Evolutionary conservation across 2,329 filamentous ascomycete species (phyloP), one percentile per base, ranked within the genome.

Genomic region (Talaromyces sp.): DNA sequence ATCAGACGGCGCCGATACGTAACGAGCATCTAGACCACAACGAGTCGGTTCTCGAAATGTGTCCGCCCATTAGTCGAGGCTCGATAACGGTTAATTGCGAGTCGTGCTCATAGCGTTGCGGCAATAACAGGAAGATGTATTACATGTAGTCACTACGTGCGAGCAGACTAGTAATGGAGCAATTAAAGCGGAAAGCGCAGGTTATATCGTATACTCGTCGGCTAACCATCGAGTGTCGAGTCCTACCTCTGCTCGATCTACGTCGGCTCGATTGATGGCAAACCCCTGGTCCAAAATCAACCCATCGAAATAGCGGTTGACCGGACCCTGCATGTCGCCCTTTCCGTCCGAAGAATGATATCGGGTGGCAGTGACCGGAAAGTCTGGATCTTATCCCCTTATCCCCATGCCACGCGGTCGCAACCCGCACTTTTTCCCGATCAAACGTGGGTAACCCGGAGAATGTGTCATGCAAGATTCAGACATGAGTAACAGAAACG

Each of bases 401-500:
- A 54, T 2, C 50, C 48, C 44, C 44, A 25, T 31, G 25, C 48
- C 48, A 52, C 48, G 25, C 28, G 16, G 8, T 12, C 48, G n/a
- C n/a, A 54, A 31, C 48, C 50, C 50, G 14, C 21, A 28, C 6
- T 31, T 46, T 31, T 3, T 31, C 23, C n/a, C 21, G 50, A 54
- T 37, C n/a, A 54, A 33, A 50, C 46, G 25, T 31, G 23, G 46
- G n/a, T 3, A 6, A 28, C 28, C 28, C 3, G 28, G 28, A 14
- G 8, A 52, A 54, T 33, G n/a, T 40, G 50, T 54, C 35, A 54
- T 54, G 50, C 50, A 35, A 37, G 50, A 5, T 31, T 31, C 31
- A 21, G 6, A 21, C 8, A 54, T 54, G 50, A 37, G 50, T 54
- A 54, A 54, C 28, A 54, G 50, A 54, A 54, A 54, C 50, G 16